These are phyloP conservation scores for Mycena kentingensis DNA, from an alignment of 768 basidiomycete genomes.

Conservation along the genomic window DNA sequence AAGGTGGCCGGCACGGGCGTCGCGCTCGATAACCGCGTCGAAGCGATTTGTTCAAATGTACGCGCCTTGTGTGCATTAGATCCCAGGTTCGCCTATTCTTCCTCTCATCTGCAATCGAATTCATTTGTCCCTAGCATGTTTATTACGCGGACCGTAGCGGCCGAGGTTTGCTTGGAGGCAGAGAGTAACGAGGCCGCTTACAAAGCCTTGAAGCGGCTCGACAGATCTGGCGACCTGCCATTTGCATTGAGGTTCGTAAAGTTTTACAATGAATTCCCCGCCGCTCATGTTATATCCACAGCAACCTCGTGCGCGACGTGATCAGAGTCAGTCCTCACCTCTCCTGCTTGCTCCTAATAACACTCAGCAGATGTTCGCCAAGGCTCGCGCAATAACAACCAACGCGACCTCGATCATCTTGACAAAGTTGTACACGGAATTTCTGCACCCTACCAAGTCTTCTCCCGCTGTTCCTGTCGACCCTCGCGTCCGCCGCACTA, in stretches of 20 bases:
- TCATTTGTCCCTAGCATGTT: conserved; percentile 60
- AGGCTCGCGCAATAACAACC: conserved; percentile 64
- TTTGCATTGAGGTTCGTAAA: conserved; percentile 64
- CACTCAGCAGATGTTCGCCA: conserved; percentile 60
- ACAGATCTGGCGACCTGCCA: conserved; percentile 63
- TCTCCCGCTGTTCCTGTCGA: conserved; percentile 32
- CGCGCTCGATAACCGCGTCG: conserved; percentile 55
- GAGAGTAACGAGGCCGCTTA: conserved; percentile 72
- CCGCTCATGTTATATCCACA: conserved; percentile 30
- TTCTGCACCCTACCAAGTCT: conserved; percentile 44
- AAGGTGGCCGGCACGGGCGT: conserved; percentile 47
- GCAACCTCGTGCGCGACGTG: conserved; percentile 61
- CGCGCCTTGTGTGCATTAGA: conserved; percentile 73
- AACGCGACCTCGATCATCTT: conserved; percentile 52
- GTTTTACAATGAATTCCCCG: conserved; percentile 3
- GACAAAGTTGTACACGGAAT: conserved; percentile 65
- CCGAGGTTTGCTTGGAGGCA: conserved; percentile 81
- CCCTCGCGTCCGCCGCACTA: conserved; percentile 63
- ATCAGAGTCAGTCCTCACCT: conserved; percentile 50
- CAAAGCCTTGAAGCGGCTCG: conserved; percentile 64
- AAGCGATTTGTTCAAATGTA: conserved; percentile 70
- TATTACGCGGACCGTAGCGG: conserved; percentile 79
- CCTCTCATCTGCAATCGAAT: conserved; percentile 4
- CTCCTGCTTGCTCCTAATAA: conserved; percentile 1
- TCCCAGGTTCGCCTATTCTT: conserved; percentile 48